Percentiles rank a stretch among this genome's conserved stretches.
Evolutionary conservation across 345 rosid genomes (phyloP).

Genomic region (Passiflora organensis): DNA sequence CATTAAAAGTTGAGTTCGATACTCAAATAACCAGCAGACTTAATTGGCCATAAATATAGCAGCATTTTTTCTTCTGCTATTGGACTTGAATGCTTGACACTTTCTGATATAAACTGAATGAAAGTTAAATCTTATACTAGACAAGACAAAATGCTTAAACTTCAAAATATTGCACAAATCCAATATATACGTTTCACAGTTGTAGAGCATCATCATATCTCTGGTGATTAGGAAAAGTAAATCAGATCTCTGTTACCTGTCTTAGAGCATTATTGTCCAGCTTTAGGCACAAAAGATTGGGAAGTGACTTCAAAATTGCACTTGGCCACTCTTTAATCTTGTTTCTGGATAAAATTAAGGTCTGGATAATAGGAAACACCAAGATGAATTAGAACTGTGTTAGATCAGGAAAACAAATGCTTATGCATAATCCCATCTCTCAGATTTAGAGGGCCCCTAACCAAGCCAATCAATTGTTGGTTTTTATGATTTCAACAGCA

Average conservation of each 20-base stretch:
- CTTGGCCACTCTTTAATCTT: conserved; percentile 81
- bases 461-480: background rate
- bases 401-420: conserved; percentile 3
- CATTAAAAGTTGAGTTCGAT: too few relatives aligned
- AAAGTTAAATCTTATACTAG: too few relatives aligned
- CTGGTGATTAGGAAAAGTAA: conserved; percentile 2
- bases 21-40: too few relatives aligned
- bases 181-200: background rate
- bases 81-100: too few relatives aligned
- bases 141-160: too few relatives aligned
- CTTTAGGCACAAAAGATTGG: conserved; percentile 68
- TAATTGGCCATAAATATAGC: background rate
- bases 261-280: conserved; percentile 68
- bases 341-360: conserved; percentile 69
- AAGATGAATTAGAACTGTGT: background rate
- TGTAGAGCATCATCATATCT: background rate
- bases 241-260: conserved; percentile 44
- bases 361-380: conserved; percentile 47
- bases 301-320: conserved; percentile 52
- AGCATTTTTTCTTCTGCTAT: background rate
- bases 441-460: background rate
- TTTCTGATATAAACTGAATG: too few relatives aligned
- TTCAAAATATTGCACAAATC: too few relatives aligned
- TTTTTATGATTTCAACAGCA: too few relatives aligned
- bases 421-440: background rate